Evolutionary conservation across 345 rosid genomes (phyloP), one percentile per base, ranked within the genome.

Genomic region (Gossypium raimondii): DNA sequence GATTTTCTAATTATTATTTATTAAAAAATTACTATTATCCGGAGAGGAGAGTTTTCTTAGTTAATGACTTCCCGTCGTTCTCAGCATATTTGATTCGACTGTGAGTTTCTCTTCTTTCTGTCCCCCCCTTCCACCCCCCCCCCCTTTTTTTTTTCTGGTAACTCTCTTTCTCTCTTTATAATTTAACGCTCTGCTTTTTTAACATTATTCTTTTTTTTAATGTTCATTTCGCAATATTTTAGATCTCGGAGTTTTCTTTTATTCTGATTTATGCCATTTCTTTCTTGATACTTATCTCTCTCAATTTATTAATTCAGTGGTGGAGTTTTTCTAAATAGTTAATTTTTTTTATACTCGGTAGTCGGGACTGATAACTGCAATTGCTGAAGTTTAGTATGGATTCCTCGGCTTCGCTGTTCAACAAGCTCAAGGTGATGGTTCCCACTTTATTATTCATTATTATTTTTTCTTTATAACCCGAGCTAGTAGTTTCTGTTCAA

Each of bases 381-480:
- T 61, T 61, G 18, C 43, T 27, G 44, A 2, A 7, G 18, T 13
- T 61, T 12, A 27, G 44, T 8, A 90, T 88, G 94, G 90, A 83
- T 60, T 81, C 92, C 43, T 70, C 98, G 47, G 76, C 87, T 7
- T 52, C 68, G 76, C 83, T 94, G 67, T 86, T 65, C 68, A 86
- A 86, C 82, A 87, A 92, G 70, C 97, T 92, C 63, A 90, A 87
- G 96, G 97, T 90, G 75, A 64, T 66, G 68, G 22, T 43, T 22
- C 47, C 67, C 67, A 12, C n/a, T 24, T 60, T 22, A 7, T 57
- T 57, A 11, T 27, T 9, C 1, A 2, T 57, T 57, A 34, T 20
- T 20, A 4, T 10, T 48, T 3, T 1, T 48, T 48, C 52, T 57
- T 57, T 11, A 57, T 57, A 22, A 1, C 20, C 45, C 7, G 45